A percentile compares a stretch with the other conserved stretches of the same genome.
Evolutionary conservation across 2,329 filamentous ascomycete genomes (phyloP).

Genomic region (Biscogniauxia sp.): DNA sequence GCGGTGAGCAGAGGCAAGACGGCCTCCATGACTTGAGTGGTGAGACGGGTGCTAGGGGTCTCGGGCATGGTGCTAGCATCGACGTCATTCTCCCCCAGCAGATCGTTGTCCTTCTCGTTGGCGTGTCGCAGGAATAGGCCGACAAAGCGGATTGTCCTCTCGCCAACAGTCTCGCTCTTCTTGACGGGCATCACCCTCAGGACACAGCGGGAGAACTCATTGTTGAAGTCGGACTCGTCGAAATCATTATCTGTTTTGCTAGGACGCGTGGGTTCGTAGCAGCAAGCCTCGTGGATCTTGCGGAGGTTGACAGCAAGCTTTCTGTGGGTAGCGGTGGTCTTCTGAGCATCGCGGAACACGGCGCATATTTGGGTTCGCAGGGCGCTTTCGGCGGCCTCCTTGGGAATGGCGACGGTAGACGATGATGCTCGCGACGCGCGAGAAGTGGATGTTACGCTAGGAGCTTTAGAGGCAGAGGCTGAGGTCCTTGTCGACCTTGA

Average conservation of each 20-base stretch:
- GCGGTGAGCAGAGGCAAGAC: constrained; percentile 74
- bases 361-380: constrained; percentile 72
- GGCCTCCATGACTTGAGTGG: constrained; percentile 68
- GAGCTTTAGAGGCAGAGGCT: constrained; percentile 40
- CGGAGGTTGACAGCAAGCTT: constrained; percentile 85
- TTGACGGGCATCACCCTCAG: constrained; percentile 81
- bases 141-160: constrained; percentile 80
- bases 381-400: constrained; percentile 67
- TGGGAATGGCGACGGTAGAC: constrained; percentile 53
- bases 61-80: constrained; percentile 72
- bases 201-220: constrained; percentile 79
- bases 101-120: constrained; percentile 67
- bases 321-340: constrained; percentile 83
- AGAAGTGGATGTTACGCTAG: constrained; percentile 36
- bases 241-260: constrained; percentile 65
- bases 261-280: constrained; percentile 56
- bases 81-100: constrained; percentile 62
- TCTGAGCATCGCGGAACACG: constrained; percentile 79
- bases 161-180: constrained; percentile 86
- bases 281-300: constrained; percentile 87
- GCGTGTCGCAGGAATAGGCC: constrained; percentile 80
- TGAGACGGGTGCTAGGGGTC: constrained; percentile 80
- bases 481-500: constrained; percentile 47
- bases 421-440: constrained; percentile 49
- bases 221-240: constrained; percentile 82